Percentiles rank a stretch among this genome's conserved stretches.
Evolutionary conservation across 257 asterid species (phyloP).

Genomic region (Ophiorrhiza pumila): DNA sequence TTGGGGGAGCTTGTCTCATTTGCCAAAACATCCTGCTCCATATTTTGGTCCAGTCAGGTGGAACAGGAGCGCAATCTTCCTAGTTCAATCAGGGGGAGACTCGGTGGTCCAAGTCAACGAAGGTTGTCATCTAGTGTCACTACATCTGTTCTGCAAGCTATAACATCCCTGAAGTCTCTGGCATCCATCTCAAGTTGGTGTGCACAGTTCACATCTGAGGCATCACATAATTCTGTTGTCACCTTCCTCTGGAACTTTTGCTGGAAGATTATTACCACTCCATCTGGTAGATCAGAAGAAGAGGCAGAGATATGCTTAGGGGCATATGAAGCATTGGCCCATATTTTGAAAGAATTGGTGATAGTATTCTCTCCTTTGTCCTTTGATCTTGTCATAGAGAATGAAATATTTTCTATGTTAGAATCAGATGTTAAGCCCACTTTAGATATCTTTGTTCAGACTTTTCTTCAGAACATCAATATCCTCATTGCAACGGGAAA

Average conservation of each 20-base stretch:
- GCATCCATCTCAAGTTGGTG: slow-evolving; percentile 67
- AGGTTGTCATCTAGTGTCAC: slow-evolving; percentile 63
- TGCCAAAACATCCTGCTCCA: slow-evolving; percentile 57
- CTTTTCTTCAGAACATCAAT: slow-evolving; percentile 57
- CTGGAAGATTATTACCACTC: slow-evolving; percentile 57
- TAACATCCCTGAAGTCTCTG: slow-evolving; percentile 61
- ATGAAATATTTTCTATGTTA: slow-evolving; percentile 28
- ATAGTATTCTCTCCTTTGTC: slow-evolving; percentile 47
- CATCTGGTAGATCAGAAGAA: slow-evolving; percentile 66
- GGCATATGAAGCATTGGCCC: slow-evolving; percentile 73
- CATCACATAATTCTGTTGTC: slow-evolving; percentile 40
- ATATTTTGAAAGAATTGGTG: slow-evolving; percentile 52
- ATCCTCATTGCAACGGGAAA: slow-evolving; percentile 54
- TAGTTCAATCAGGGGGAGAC: slow-evolving; percentile 72
- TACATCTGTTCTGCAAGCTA: slow-evolving; percentile 75
- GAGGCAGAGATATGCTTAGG: slow-evolving; percentile 76
- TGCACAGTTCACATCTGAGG: slow-evolving; percentile 38
- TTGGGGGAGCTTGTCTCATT: slow-evolving; percentile 61
- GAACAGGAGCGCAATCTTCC: slow-evolving; percentile 50
- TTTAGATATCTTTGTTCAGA: slow-evolving; percentile 54
- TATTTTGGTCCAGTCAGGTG: slow-evolving; percentile 50
- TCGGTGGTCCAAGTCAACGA: slow-evolving; percentile 94
- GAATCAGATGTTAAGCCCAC: slow-evolving; percentile 37
- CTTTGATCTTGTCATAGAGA: slow-evolving; percentile 39
- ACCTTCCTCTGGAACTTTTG: slow-evolving; percentile 74